These are phyloP conservation scores for Spergularia marina DNA, from an alignment of 148 eudicot species.

Conservation along the genomic window DNA sequence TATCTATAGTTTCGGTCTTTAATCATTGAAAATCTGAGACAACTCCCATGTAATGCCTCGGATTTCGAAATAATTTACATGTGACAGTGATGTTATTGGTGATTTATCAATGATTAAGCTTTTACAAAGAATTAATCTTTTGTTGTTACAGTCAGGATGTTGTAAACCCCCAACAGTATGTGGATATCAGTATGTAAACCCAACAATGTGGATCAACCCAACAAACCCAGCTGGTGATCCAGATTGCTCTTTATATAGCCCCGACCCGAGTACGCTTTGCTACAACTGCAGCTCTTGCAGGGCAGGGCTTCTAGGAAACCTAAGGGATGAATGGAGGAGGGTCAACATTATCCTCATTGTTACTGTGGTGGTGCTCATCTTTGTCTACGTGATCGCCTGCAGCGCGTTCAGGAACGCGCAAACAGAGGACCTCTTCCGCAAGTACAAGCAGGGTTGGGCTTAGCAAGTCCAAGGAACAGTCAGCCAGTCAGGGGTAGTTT, in stretches of 20 bases:
- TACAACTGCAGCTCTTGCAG: constrained; percentile 85
- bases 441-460: constrained; percentile 79
- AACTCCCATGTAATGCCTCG: no score
- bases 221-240: constrained; percentile 46
- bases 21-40: no score
- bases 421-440: constrained; percentile 75
- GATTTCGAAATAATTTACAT: no score
- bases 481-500: neutral
- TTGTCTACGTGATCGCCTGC: constrained; percentile 82
- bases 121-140: neutral
- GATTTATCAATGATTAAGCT: no score
- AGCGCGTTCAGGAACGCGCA: constrained; percentile 85
- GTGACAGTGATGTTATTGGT: no score
- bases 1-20: no score
- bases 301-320: constrained; percentile 86
- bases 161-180: constrained; percentile 91
- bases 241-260: constrained; percentile 75
- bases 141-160: constrained; percentile 66
- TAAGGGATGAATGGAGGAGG: constrained; percentile 84
- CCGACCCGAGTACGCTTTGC: constrained; percentile 79
- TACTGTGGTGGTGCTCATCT: constrained; percentile 72
- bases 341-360: constrained; percentile 69
- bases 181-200: constrained; percentile 75
- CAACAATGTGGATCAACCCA: constrained; percentile 75
- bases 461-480: constrained; percentile 11